These are phyloP conservation scores for Oryza officinalis DNA, from an alignment of 176 grass and related monocot species.

Conservation along the genomic window DNA sequence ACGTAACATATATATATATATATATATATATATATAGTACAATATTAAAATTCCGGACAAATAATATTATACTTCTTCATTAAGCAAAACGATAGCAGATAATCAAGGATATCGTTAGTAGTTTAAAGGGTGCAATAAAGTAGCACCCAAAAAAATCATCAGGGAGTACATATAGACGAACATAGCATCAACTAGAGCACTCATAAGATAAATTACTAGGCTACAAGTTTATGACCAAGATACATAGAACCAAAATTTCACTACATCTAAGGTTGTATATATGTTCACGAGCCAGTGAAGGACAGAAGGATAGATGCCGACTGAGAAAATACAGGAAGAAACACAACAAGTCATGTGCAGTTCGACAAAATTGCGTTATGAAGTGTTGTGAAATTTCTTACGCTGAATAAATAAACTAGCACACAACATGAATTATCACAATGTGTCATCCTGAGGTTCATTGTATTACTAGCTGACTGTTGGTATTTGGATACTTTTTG, in stretches of 20 bases:
- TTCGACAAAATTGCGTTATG: neutral
- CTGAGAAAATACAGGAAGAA: neutral
- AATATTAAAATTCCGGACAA: neutral
- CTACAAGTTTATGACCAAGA: neutral
- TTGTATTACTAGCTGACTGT: neutral
- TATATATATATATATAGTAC: neutral
- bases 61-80: neutral
- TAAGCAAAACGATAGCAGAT: neutral
- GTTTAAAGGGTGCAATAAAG: slow-evolving; percentile 1
- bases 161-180: neutral
- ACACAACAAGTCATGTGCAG: neutral
- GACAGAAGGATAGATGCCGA: neutral
- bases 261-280: neutral
- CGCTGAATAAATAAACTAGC: neutral
- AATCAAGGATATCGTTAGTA: neutral
- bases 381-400: neutral
- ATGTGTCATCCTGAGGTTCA: neutral
- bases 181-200: neutral
- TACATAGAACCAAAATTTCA: neutral
- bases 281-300: neutral
- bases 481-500: neutral
- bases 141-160: neutral
- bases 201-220: too few relatives aligned
- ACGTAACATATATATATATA: neutral
- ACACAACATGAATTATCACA: neutral